Conservation (phyloP, 73 alveolate genomes). For the Paramecium pentaurelia region DNA sequence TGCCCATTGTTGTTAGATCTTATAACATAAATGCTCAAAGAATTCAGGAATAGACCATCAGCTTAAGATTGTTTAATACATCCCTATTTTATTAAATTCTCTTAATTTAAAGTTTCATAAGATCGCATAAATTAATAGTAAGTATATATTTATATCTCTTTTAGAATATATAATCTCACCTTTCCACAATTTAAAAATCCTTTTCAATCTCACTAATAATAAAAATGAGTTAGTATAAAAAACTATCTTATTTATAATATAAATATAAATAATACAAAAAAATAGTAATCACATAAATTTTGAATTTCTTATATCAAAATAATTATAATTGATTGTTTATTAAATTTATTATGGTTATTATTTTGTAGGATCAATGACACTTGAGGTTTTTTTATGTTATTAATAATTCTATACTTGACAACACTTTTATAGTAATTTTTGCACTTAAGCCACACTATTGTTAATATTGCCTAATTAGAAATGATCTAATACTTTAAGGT, state of each 20-base stretch:
- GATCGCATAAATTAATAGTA: background rate
- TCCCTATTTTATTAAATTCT: background rate
- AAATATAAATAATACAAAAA: background rate
- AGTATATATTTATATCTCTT: background rate
- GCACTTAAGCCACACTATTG: background rate
- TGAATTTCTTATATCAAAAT: constrained; percentile 15
- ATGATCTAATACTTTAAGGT: background rate
- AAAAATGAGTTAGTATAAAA: background rate
- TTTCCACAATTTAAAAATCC: background rate
- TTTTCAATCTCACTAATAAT: background rate
- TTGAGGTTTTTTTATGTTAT: background rate
- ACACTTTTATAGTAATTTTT: background rate
- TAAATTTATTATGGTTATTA: background rate
- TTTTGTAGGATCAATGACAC: background rate
- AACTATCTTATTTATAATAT: background rate
- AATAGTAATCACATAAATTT: constrained; percentile 13
- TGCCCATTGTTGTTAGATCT: background rate
- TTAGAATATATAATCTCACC: background rate
- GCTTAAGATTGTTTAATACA: background rate
- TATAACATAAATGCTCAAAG: background rate
- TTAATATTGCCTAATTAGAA: background rate
- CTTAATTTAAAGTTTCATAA: background rate
- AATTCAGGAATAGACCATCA: background rate
- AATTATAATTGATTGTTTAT: constrained; percentile 1
- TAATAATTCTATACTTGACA: background rate